Evolutionary conservation across 2,329 filamentous ascomycete species (phyloP).

Genomic region (Dactylellina parvicollis): DNA sequence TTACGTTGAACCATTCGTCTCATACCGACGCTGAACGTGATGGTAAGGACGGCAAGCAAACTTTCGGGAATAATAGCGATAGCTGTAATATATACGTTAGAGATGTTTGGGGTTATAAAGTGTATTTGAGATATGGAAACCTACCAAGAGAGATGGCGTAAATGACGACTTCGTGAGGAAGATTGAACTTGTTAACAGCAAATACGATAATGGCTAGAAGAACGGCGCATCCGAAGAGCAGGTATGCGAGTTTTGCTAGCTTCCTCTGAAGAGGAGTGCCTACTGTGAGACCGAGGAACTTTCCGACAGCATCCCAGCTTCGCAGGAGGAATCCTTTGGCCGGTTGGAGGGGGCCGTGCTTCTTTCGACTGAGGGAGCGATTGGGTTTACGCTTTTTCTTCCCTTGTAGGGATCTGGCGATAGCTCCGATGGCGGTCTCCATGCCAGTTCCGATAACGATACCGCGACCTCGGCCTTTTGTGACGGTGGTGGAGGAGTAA

Average conservation of each 20-base stretch:
- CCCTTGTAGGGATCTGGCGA: conserved; percentile 71
- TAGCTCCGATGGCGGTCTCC: conserved; percentile 73
- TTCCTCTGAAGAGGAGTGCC: conserved; percentile 77
- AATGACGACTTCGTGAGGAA: conserved; percentile 69
- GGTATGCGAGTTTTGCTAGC: conserved; percentile 74
- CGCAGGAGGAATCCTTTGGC: conserved; percentile 65
- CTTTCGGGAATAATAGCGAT: conserved; percentile 73
- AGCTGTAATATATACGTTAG: conserved; percentile 58
- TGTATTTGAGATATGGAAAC: conserved; percentile 7
- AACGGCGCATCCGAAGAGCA: conserved; percentile 69
- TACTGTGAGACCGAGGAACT: conserved; percentile 73
- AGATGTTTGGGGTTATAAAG: not conserved
- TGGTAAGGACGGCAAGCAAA: conserved; percentile 71
- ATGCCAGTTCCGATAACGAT: conserved; percentile 70
- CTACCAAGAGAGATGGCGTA: conserved; percentile 71
- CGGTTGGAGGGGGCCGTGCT: conserved; percentile 65
- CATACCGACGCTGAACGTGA: conserved; percentile 59
- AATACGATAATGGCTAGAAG: conserved; percentile 72
- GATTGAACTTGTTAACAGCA: conserved; percentile 68
- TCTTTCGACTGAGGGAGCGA: conserved; percentile 71
- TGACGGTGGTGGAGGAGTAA: conserved; percentile 71
- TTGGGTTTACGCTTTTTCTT: conserved; percentile 68
- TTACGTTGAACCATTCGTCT: conserved; percentile 52
- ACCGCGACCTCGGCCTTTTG: conserved; percentile 69
- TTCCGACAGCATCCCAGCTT: conserved; percentile 68